Conservation (phyloP, 371 early-diverging fungal genomes). For the Rhizopus sp. region DNA sequence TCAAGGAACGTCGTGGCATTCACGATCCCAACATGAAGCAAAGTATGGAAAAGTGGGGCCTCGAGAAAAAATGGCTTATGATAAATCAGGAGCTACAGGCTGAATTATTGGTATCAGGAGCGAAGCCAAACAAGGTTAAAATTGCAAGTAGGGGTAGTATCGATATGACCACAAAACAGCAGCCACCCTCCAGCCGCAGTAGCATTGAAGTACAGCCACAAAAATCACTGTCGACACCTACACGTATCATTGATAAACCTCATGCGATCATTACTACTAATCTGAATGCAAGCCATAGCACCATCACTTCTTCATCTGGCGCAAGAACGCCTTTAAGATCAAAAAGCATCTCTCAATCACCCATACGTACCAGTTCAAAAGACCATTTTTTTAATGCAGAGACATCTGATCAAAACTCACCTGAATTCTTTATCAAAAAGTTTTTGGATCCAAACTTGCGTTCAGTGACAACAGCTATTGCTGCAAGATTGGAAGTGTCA, state of each 20-base stretch:
- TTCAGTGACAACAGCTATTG: constrained; percentile 37
- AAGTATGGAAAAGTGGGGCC: constrained; percentile 39
- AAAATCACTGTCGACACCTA: constrained; percentile 22
- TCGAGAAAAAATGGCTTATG: constrained; percentile 54
- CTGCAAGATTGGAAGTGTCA: constrained; percentile 47
- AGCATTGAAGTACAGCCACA: constrained; percentile 4
- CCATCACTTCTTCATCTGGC: background rate
- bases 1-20: constrained; percentile 47
- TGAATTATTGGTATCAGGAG: constrained; percentile 31
- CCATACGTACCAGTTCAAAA: background rate
- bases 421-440: constrained; percentile 47
- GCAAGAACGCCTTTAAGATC: constrained; percentile 1
- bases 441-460: constrained; percentile 43
- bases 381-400: constrained; percentile 11
- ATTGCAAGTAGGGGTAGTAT: constrained; percentile 6
- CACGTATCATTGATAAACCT: background rate
- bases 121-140: constrained; percentile 5
- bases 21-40: constrained; percentile 32
- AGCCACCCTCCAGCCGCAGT: constrained; percentile 1
- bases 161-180: constrained; percentile 4
- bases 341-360: constrained; percentile 6
- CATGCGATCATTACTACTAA: constrained; percentile 9
- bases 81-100: constrained; percentile 51
- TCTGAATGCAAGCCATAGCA: background rate
- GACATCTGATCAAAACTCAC: constrained; percentile 32